These are phyloP conservation scores for Colletotrichum tanaceti DNA, from an alignment of 2,329 filamentous ascomycete genomes.

Conservation along the genomic window DNA sequence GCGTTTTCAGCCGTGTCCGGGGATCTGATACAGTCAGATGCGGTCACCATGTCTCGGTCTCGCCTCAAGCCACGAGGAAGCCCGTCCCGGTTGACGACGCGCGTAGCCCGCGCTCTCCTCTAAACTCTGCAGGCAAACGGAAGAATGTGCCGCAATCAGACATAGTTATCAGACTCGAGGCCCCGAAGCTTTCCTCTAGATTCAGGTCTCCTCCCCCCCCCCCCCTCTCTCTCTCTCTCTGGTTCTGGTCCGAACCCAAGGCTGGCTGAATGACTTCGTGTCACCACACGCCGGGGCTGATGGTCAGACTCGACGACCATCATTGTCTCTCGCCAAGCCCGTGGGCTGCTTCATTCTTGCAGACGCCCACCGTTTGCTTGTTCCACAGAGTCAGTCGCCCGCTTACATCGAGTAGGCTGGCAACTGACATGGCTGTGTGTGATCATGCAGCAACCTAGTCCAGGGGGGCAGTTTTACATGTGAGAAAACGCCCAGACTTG, in stretches of 20 bases:
- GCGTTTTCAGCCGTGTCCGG: not conserved
- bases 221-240: too few species aligned
- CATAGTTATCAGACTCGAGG: too few species aligned
- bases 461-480: not conserved
- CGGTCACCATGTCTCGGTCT: not conserved
- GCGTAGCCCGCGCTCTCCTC: not conserved
- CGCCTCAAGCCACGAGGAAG: not conserved
- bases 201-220: not conserved
- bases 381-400: not conserved
- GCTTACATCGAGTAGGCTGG: not conserved
- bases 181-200: too few species aligned
- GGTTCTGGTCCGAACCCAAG: not conserved
- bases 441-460: too few species aligned
- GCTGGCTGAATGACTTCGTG: not conserved
- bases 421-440: not conserved
- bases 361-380: not conserved
- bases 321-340: not conserved
- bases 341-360: not conserved
- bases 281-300: not conserved
- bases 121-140: not conserved
- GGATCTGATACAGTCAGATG: not conserved
- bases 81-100: not conserved
- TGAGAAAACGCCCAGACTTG: not conserved
- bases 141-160: not conserved
- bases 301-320: constrained; percentile 3